These are phyloP conservation scores for Rhizopogon salebrosus DNA, from an alignment of 768 basidiomycete genomes.

Conservation along the genomic window DNA sequence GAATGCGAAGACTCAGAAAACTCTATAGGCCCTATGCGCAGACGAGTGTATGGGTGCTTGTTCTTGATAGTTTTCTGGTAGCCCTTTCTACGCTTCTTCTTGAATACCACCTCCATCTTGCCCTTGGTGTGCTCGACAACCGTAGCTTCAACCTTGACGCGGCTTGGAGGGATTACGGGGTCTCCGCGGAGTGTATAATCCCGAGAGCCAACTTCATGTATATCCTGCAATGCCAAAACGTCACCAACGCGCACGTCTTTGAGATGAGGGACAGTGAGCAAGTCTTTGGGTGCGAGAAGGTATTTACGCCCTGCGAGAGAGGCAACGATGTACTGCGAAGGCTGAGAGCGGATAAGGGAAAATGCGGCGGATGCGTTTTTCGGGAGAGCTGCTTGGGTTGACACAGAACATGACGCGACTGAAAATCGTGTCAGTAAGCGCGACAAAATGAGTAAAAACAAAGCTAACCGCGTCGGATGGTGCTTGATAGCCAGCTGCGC, in stretches of 20 bases:
- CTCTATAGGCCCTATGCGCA: conserved; percentile 82
- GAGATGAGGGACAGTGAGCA: conserved; percentile 90
- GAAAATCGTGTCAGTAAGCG: conserved; percentile 5
- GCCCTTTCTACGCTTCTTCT: conserved; percentile 98
- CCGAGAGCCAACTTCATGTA: conserved; percentile 92
- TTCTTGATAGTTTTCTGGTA: conserved; percentile 91
- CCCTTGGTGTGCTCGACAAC: conserved; percentile 99
- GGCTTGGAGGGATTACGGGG: conserved; percentile 58
- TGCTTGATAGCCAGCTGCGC: conserved; percentile 22
- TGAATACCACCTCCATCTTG: conserved; percentile 84
- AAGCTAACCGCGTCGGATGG: conserved; percentile 17
- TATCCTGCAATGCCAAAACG: conserved; percentile 72
- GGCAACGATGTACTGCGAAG: conserved; percentile 89
- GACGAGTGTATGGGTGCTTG: conserved; percentile 93
- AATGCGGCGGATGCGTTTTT: conserved; percentile 58
- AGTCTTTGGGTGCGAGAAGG: conserved; percentile 83
- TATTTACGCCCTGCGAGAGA: conserved; percentile 84
- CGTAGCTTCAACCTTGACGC: conserved; percentile 76
- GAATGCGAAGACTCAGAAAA: conserved; percentile 32
- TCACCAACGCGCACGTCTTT: conserved; percentile 85
- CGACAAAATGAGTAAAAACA: background rate
- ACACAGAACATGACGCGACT: conserved; percentile 24
- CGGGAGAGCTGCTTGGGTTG: conserved; percentile 26
- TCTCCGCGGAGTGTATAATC: conserved; percentile 88
- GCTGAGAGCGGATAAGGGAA: conserved; percentile 81